phyloP scores from a whole-genome alignment of 371 early-diverging fungal species.

The Zopfochytrium polystomum region DNA sequence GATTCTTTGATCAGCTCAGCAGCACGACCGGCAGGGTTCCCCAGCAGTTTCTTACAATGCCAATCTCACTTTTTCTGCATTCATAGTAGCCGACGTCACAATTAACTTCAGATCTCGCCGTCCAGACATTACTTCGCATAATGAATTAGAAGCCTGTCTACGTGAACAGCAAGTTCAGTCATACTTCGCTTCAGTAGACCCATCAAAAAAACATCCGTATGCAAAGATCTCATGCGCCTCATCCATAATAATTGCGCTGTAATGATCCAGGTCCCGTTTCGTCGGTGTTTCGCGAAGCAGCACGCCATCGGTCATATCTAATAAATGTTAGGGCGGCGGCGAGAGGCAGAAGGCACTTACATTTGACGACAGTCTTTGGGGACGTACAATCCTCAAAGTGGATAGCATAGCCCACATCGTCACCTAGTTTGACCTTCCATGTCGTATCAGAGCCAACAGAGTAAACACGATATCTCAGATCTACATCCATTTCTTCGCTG shows the following conservation, averaged over 20 bases:
- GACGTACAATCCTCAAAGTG: slow-evolving; percentile 96
- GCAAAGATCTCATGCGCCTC: slow-evolving; percentile 97
- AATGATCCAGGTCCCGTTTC: slow-evolving; percentile 82
- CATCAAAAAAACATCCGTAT: slow-evolving; percentile 97
- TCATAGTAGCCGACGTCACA: slow-evolving; percentile 46
- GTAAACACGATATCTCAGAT: slow-evolving; percentile 62
- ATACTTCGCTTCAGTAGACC: too few relatives aligned
- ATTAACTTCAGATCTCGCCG: slow-evolving; percentile 53
- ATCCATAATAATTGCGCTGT: slow-evolving; percentile 94
- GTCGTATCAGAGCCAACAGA: slow-evolving; percentile 96
- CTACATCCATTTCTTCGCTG: slow-evolving; percentile 80
- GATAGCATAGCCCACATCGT: slow-evolving; percentile 93
- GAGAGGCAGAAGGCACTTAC: slow-evolving; percentile 46
- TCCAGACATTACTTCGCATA: slow-evolving; percentile 37
- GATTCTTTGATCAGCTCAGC: slow-evolving; percentile 86
- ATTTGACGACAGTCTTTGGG: slow-evolving; percentile 84
- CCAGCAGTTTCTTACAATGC: slow-evolving; percentile 1
- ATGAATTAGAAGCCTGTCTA: too few relatives aligned
- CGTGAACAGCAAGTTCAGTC: too few relatives aligned
- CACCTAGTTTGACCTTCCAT: slow-evolving; percentile 79
- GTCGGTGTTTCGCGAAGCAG: slow-evolving; percentile 90
- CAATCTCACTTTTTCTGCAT: slow-evolving; percentile 52
- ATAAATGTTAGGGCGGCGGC: slow-evolving; percentile 68
- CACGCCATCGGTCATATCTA: slow-evolving; percentile 98
- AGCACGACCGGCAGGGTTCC: slow-evolving; percentile 72